Percentiles rank a stretch among this genome's conserved stretches.
Conservation (phyloP, 1,284 basidiomycete genomes). For the Omphalotus olearius region DNA sequence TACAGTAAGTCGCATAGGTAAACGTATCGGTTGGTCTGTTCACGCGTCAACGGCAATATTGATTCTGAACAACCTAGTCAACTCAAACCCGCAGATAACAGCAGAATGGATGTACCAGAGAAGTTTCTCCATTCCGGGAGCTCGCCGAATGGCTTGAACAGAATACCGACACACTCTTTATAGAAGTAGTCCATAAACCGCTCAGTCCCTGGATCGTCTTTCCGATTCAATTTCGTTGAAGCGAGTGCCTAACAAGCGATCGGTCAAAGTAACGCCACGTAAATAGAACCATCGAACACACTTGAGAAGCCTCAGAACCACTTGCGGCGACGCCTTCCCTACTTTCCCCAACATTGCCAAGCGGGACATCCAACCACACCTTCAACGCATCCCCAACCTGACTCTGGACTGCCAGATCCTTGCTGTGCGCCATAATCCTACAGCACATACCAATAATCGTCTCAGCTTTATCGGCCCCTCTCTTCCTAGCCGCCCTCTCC, state of each 20-base stretch:
- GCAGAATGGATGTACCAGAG: conserved; percentile 41
- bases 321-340: conserved; percentile 25
- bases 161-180: conserved; percentile 64
- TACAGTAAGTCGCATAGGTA: conserved; percentile 89
- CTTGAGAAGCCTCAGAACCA: conserved; percentile 31
- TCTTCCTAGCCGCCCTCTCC: conserved; percentile 49
- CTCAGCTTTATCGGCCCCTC: conserved; percentile 58
- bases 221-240: conserved; percentile 40
- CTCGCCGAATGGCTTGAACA: conserved; percentile 79
- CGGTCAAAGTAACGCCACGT: conserved; percentile 16
- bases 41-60: conserved; percentile 55
- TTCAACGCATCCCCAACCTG: conserved; percentile 90
- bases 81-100: not conserved
- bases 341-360: conserved; percentile 10
- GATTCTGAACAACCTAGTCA: conserved; percentile 35
- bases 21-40: conserved; percentile 74
- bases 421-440: conserved; percentile 71
- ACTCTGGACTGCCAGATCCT: conserved; percentile 85
- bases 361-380: conserved; percentile 76
- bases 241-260: conserved; percentile 18
- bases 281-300: conserved; percentile 20
- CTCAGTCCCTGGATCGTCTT: conserved; percentile 84
- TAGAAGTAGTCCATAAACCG: conserved; percentile 93
- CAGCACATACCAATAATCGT: conserved; percentile 78
- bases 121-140: conserved; percentile 72